Percentiles rank a stretch among this genome's conserved stretches.
These are phyloP conservation scores for Sphaceloma murrayae DNA, from an alignment of 2,329 filamentous ascomycete species.

Conservation along the genomic window DNA sequence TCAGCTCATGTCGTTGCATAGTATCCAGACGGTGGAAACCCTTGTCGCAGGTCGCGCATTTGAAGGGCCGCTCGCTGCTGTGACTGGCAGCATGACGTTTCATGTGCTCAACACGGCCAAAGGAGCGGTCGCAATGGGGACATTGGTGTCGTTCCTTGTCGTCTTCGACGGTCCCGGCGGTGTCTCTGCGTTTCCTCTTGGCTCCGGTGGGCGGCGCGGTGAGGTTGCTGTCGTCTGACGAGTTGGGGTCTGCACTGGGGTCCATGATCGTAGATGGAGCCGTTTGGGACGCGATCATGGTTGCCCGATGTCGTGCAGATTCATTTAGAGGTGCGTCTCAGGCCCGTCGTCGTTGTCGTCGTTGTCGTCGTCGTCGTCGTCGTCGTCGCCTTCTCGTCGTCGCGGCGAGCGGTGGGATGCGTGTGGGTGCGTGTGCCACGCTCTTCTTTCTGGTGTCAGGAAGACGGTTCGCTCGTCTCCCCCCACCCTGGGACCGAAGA, in stretches of 20 bases:
- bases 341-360: not conserved
- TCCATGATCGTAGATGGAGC: constrained; percentile 16
- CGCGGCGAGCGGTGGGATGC: constrained; percentile 7
- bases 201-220: constrained; percentile 12
- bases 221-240: constrained; percentile 13
- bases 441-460: too few relatives aligned
- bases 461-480: too few relatives aligned
- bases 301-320: constrained; percentile 13
- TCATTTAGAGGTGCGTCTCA: constrained; percentile 3
- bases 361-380: too few relatives aligned
- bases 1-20: constrained; percentile 23
- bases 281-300: constrained; percentile 11
- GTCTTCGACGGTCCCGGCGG: constrained; percentile 13
- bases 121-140: constrained; percentile 20
- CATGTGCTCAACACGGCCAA: constrained; percentile 24
- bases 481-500: too few relatives aligned
- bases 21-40: constrained; percentile 25
- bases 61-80: constrained; percentile 21
- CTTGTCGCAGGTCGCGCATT: constrained; percentile 22
- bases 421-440: too few relatives aligned
- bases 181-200: constrained; percentile 16
- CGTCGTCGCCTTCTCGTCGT: too few relatives aligned
- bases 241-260: constrained; percentile 3
- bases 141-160: constrained; percentile 19
- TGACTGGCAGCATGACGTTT: constrained; percentile 24